Conservation (phyloP, 805 yeast species). For the Cyberlindnera mississippiensis region DNA sequence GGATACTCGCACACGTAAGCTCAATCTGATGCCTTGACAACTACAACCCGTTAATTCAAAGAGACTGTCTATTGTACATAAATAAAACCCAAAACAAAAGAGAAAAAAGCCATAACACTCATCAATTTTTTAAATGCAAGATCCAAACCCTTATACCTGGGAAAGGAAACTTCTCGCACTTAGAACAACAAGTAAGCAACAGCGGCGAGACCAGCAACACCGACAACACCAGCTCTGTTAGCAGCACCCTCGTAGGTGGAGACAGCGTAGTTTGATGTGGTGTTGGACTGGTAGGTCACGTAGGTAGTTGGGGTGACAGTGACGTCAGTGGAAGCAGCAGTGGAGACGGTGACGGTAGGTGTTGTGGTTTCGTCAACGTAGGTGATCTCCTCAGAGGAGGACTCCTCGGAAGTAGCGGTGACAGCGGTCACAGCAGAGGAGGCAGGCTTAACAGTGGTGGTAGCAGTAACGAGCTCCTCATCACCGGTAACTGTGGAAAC, state of each 20-base stretch:
- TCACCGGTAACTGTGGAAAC: slow-evolving; percentile 20
- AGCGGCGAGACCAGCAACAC: slow-evolving; percentile 28
- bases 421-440: background rate
- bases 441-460: slow-evolving; percentile 16
- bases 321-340: slow-evolving; percentile 40
- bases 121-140: background rate
- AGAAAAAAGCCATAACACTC: background rate
- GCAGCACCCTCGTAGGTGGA: slow-evolving; percentile 24
- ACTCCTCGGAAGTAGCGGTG: slow-evolving; percentile 31
- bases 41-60: background rate
- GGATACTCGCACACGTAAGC: no score
- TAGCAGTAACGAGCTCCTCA: slow-evolving; percentile 20
- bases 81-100: slow-evolving; percentile 2
- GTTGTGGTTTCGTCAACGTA: slow-evolving; percentile 38
- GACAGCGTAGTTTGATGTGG: slow-evolving; percentile 14
- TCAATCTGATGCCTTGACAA: slow-evolving; percentile 31
- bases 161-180: background rate
- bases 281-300: slow-evolving; percentile 29
- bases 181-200: slow-evolving; percentile 29
- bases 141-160: background rate
- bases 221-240: slow-evolving; percentile 19
- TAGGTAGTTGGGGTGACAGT: slow-evolving; percentile 36
- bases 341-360: slow-evolving; percentile 35
- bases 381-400: slow-evolving; percentile 38
- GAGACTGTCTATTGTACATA: slow-evolving; percentile 6